These are phyloP conservation scores for Dothiorella sarmentorum DNA, from an alignment of 2,329 filamentous ascomycete genomes.

Conservation along the genomic window DNA sequence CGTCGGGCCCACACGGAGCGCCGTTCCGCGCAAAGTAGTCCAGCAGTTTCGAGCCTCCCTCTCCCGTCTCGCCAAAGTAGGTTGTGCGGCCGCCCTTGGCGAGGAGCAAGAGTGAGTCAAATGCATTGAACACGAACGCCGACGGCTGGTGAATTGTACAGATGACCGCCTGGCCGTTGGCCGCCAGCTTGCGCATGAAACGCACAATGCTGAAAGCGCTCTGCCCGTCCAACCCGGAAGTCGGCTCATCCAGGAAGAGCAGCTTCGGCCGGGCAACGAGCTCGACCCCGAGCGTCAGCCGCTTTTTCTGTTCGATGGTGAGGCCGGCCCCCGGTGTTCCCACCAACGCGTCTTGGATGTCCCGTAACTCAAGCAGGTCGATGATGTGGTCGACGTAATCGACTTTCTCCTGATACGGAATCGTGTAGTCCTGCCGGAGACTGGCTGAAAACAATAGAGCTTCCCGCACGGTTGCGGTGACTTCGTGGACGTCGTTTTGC, in stretches of 20 bases:
- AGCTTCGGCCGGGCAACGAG: constrained; percentile 87
- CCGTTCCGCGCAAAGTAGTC: constrained; percentile 62
- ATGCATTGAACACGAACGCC: constrained; percentile 44
- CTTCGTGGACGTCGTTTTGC: constrained; percentile 39
- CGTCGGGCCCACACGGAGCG: constrained; percentile 57
- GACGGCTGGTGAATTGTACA: constrained; percentile 48
- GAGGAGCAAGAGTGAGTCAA: constrained; percentile 45
- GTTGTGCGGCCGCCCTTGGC: constrained; percentile 33
- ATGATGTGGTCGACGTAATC: constrained; percentile 63
- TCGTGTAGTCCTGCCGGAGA: constrained; percentile 49
- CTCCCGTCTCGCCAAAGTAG: constrained; percentile 48
- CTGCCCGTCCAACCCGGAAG: constrained; percentile 45
- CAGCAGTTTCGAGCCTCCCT: constrained; percentile 39
- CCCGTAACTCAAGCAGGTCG: constrained; percentile 63
- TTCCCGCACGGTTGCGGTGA: constrained; percentile 37
- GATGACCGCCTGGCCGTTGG: constrained; percentile 44
- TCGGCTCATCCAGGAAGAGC: constrained; percentile 90
- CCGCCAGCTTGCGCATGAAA: constrained; percentile 60
- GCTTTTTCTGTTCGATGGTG: constrained; percentile 65
- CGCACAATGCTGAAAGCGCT: constrained; percentile 61
- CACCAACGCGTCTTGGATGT: constrained; percentile 64
- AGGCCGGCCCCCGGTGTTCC: constrained; percentile 60
- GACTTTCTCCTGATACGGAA: constrained; percentile 57
- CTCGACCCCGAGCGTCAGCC: constrained; percentile 90
- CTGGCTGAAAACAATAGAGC: constrained; percentile 34